Evolutionary conservation across 768 basidiomycete genomes (phyloP).

Genomic region (Amanita rimosa): DNA sequence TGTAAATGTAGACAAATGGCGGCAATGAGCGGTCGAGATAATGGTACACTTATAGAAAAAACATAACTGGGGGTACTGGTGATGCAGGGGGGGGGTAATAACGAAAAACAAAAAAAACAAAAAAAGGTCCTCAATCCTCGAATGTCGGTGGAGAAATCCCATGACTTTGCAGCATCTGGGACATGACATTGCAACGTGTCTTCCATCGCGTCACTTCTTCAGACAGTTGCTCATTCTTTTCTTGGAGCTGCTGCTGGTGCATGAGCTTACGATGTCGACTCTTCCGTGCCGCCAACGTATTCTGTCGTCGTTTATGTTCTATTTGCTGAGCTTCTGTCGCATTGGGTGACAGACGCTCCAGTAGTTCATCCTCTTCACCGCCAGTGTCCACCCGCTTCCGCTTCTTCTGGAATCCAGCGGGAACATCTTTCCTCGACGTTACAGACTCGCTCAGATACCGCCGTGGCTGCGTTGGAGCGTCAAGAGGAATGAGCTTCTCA

Average conservation of each 20-base stretch:
- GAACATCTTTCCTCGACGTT: constrained; percentile 67
- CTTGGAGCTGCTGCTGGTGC: constrained; percentile 53
- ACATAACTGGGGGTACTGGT: background rate
- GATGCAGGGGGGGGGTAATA: background rate
- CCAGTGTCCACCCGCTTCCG: constrained; percentile 37
- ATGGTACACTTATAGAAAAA: background rate
- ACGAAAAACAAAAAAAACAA: background rate
- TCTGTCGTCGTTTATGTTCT: constrained; percentile 68
- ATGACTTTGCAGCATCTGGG: constrained; percentile 1
- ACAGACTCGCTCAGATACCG: constrained; percentile 52
- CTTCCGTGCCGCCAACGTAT: constrained; percentile 71
- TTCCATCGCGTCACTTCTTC: constrained; percentile 18
- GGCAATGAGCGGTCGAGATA: too few species aligned
- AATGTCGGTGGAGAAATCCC: constrained; percentile 1
- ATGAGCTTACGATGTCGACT: constrained; percentile 66
- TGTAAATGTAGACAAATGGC: background rate
- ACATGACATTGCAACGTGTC: constrained; percentile 17
- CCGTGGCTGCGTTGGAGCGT: constrained; percentile 67
- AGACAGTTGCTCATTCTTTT: constrained; percentile 29
- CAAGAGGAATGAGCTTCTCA: constrained; percentile 48
- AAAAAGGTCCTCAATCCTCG: background rate
- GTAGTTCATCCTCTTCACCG: constrained; percentile 37
- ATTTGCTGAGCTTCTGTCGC: constrained; percentile 51
- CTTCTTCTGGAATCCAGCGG: constrained; percentile 55
- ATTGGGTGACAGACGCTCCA: constrained; percentile 23